Percentiles rank a stretch among this genome's conserved stretches.
Evolutionary conservation across 768 basidiomycete genomes (phyloP).

Genomic region (Rhizopogon vinicolor): DNA sequence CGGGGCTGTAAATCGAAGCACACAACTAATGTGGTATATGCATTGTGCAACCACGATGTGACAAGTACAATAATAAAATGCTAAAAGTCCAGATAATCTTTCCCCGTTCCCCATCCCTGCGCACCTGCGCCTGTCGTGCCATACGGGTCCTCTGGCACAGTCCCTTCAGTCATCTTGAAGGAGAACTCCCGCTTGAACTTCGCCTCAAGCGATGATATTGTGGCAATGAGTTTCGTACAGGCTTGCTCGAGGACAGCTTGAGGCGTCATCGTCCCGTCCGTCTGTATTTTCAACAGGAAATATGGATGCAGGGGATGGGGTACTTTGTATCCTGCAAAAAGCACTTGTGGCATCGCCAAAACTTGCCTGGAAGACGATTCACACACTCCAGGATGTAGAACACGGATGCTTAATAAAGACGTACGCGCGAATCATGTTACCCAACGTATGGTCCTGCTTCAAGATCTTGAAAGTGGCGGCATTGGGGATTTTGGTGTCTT

Average conservation of each 20-base stretch:
- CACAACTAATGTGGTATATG: neutral
- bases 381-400: conserved; percentile 8
- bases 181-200: conserved; percentile 84
- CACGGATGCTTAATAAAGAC: conserved; percentile 22
- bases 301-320: conserved; percentile 95
- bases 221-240: conserved; percentile 74
- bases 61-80: neutral
- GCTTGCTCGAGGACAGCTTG: conserved; percentile 80
- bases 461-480: conserved; percentile 92
- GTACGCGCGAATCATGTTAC: conserved; percentile 93
- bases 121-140: conserved; percentile 37
- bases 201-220: conserved; percentile 59
- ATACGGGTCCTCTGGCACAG: conserved; percentile 45
- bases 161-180: conserved; percentile 65
- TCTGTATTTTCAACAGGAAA: conserved; percentile 94
- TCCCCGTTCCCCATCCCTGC: conserved; percentile 40
- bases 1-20: neutral
- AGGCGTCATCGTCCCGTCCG: conserved; percentile 83
- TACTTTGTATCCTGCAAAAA: conserved; percentile 97
- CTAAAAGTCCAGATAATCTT: conserved; percentile 55
- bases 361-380: conserved; percentile 62
- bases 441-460: conserved; percentile 97
- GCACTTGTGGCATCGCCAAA: conserved; percentile 78
- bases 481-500: conserved; percentile 97
- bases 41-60: neutral